These are phyloP conservation scores for Sphaerobolus stellatus DNA, from an alignment of 1,284 basidiomycete genomes.

Conservation along the genomic window DNA sequence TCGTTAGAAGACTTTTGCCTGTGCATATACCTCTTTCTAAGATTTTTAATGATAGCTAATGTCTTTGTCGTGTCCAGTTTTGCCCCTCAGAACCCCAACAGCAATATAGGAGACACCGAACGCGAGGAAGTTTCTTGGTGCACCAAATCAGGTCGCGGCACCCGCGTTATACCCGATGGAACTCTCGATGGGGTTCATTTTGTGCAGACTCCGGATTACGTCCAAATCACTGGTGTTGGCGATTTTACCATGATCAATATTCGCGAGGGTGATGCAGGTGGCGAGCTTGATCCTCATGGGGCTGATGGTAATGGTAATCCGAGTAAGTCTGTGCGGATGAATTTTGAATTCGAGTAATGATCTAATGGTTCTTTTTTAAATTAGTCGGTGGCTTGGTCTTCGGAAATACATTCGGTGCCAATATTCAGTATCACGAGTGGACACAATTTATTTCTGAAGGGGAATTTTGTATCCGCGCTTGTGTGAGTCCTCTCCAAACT, in stretches of 20 bases:
- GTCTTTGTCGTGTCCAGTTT: slow-evolving; percentile 29
- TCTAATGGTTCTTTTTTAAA: neutral
- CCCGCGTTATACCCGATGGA: slow-evolving; percentile 47
- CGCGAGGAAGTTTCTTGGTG: slow-evolving; percentile 51
- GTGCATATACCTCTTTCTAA: neutral
- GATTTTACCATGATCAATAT: slow-evolving; percentile 33
- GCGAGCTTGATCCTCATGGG: slow-evolving; percentile 36
- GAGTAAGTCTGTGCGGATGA: slow-evolving; percentile 4
- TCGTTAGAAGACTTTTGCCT: slow-evolving; percentile 29
- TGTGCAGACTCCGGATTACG: slow-evolving; percentile 47
- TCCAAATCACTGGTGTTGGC: slow-evolving; percentile 38
- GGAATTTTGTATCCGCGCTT: slow-evolving; percentile 66
- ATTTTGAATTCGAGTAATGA: neutral
- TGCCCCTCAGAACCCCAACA: slow-evolving; percentile 39
- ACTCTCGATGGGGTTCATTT: slow-evolving; percentile 46
- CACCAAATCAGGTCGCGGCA: slow-evolving; percentile 48
- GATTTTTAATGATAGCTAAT: neutral
- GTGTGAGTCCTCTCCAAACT: slow-evolving; percentile 29
- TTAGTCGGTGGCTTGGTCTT: slow-evolving; percentile 58
- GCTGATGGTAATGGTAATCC: slow-evolving; percentile 47
- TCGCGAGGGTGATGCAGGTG: slow-evolving; percentile 35
- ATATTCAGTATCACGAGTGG: slow-evolving; percentile 29
- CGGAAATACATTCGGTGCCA: slow-evolving; percentile 45
- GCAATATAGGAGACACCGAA: slow-evolving; percentile 49
- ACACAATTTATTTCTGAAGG: slow-evolving; percentile 48